Percentiles rank a stretch among this genome's conserved stretches.
Evolutionary conservation across 768 basidiomycete genomes (phyloP).

Genomic region (Leccinum longicurvipes): DNA sequence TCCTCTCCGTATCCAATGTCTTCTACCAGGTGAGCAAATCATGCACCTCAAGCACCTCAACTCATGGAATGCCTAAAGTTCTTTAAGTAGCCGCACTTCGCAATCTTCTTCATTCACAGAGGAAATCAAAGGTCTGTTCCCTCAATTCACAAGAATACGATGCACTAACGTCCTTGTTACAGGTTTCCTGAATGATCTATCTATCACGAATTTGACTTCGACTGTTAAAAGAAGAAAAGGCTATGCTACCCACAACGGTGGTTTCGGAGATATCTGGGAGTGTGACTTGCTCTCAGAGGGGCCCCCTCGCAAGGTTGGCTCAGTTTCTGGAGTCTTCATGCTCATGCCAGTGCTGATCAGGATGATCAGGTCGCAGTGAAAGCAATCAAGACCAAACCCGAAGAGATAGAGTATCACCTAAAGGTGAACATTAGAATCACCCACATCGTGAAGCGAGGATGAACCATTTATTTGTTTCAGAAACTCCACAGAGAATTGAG

Average conservation of each 20-base stretch:
- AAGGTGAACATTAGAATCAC: constrained; percentile 12
- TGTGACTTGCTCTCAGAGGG: constrained; percentile 16
- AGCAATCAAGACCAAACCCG: constrained; percentile 3
- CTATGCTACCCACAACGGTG: constrained; percentile 11
- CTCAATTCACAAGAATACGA: background rate
- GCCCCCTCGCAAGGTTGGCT: constrained; percentile 5
- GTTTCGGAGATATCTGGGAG: constrained; percentile 23
- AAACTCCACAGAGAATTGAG: constrained; percentile 28
- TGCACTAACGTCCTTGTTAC: background rate
- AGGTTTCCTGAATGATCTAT: constrained; percentile 7
- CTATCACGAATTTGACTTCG: constrained; percentile 1
- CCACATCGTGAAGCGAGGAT: background rate
- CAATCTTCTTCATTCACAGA: constrained; percentile 5
- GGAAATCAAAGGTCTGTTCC: constrained; percentile 8
- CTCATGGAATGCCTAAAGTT: constrained; percentile 2
- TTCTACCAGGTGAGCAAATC: constrained; percentile 9
- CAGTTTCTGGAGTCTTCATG: background rate
- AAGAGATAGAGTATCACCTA: background rate
- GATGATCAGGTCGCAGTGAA: constrained; percentile 21
- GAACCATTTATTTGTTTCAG: constrained; percentile 1
- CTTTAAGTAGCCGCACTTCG: constrained; percentile 10
- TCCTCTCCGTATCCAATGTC: too few relatives aligned
- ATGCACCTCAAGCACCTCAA: background rate
- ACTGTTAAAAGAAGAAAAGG: constrained; percentile 1
- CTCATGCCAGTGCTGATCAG: background rate